These are phyloP conservation scores for Penstemon davidsonii DNA, from an alignment of 257 asterid genomes.

Conservation along the genomic window DNA sequence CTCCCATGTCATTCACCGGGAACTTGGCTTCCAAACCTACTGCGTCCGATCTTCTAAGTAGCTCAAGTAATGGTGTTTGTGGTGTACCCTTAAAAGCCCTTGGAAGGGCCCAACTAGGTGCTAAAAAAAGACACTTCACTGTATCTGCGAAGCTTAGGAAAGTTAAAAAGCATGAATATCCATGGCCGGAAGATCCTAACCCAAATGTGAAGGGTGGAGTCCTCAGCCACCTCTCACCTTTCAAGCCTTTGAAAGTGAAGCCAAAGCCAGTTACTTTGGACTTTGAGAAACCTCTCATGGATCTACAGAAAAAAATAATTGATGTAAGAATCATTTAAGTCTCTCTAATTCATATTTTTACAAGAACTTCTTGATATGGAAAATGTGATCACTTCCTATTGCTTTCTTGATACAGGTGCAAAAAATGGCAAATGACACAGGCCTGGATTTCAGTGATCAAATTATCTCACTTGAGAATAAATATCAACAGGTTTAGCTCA, in stretches of 20 bases:
- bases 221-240: conserved; percentile 77
- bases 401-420: conserved; percentile 55
- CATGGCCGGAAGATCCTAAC: conserved; percentile 85
- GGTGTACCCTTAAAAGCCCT: conserved; percentile 69
- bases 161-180: conserved; percentile 73
- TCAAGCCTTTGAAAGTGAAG: conserved; percentile 93
- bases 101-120: conserved; percentile 62
- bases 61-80: conserved; percentile 61
- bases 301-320: conserved; percentile 69
- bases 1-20: conserved; percentile 56
- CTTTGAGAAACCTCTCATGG: conserved; percentile 86
- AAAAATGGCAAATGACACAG: conserved; percentile 91
- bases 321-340: conserved; percentile 50
- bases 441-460: conserved; percentile 81
- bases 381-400: conserved; percentile 14
- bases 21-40: conserved; percentile 56
- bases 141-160: conserved; percentile 67
- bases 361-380: conserved; percentile 9
- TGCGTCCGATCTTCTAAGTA: conserved; percentile 73
- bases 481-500: conserved; percentile 71
- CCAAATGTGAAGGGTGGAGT: conserved; percentile 90
- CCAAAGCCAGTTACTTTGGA: conserved; percentile 90
- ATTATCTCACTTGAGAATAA: conserved; percentile 72
- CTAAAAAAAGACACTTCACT: conserved; percentile 48
- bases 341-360: neutral